Base-by-base conservation (phyloP, 805 yeast species). In the Spathaspora gorwiae region DNA sequence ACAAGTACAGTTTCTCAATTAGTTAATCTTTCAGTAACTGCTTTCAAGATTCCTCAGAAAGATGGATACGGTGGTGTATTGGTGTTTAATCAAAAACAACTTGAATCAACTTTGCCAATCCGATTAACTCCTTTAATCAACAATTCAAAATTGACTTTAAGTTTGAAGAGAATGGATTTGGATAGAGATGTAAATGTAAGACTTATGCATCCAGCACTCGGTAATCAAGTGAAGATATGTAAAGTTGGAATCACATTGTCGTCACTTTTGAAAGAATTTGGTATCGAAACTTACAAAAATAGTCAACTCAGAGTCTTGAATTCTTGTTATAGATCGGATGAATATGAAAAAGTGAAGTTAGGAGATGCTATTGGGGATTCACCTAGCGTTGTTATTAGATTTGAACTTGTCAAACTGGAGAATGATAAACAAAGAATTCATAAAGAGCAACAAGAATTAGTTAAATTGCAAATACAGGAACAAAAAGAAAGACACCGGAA, bases 81-180 rank as follows among this genome's bases (percentile, higher is more conserved):
- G 37, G 31, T 36, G n/a, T 49, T 59, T 48, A 60, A 64, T 38
- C 56, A 59, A 45, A 66, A 65, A 44, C 53, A 42, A 10, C 48
- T 70, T 15, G 74, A 71, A 44, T 46, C 53, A 3, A 47, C 65
- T 13, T 54, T 65, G 26, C 67, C 73, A 1, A 40, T 71, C 7
- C 50, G 72, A 39, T 57, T 65, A 36, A 59, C 70, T 12, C 59
- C 53, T 27, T 51, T 71, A 24, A 47, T 59, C 19, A 69, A 63
- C 47, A 70, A 70, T 44, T 55, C 70, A 33, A 69, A 63, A 46
- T 47, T 71, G 26, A 47, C 44, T 13, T 51, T 70, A 14, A 47
- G 47, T 42, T 40, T 54, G 11, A 45, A 36, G 7, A 40, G 52
- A 26, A 24, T 52, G n/a, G 48, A 39, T 19, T 26, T 29, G 30